Base-by-base conservation (phyloP, 495 filamentous ascomycete species). In the Penicillium maclennaniae region DNA sequence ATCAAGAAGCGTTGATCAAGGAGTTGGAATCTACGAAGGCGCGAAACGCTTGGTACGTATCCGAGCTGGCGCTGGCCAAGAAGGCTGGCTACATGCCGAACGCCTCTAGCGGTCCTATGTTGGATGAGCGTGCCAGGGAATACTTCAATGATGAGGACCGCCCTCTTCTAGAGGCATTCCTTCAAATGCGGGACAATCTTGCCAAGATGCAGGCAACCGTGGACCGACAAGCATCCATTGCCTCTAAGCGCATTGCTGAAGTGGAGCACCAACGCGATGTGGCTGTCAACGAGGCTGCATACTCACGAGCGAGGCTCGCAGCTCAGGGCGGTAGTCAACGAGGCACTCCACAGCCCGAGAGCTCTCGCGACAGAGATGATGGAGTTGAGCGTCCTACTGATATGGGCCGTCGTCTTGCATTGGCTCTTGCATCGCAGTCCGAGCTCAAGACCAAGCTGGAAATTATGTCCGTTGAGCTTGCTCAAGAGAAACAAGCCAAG, bases 41-140 rank as follows among this genome's bases (percentile, higher is more conserved):
- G 58, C 84, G 87, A 21, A 97, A 96, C 67, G 91, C 92, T 1
- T 99, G 93, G 93, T 97, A 93, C 70, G 91, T 91, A 7, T 96
- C 92, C 2, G 93, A 99, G 68, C 73, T 99, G 26, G 89, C 93
- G 15, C 69, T 97, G 49, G 93, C 93, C 4, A 83, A 86, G 43
- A 92, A 95, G 69, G 84, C 87, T 9, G 93, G 93, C 7, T 97
- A 97, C 63, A 77, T 81, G 8, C 83, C 88, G 14, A 90, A 83
- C 58, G 67, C 85, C 1, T 84, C 88, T 12, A 79, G 83, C 42
- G 89, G 79, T 60, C 86, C 90, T 21, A 77, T 82, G 1, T 73
- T 96, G 39, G 92, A 97, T 53, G 84, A 88, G 51, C 82, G 85
- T 45, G 80, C 79, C 7, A 78, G 82, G 4, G 90, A 96, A 50